phyloP scores from a whole-genome alignment of 345 rosid genomes.

The Corymbia maculata region DNA sequence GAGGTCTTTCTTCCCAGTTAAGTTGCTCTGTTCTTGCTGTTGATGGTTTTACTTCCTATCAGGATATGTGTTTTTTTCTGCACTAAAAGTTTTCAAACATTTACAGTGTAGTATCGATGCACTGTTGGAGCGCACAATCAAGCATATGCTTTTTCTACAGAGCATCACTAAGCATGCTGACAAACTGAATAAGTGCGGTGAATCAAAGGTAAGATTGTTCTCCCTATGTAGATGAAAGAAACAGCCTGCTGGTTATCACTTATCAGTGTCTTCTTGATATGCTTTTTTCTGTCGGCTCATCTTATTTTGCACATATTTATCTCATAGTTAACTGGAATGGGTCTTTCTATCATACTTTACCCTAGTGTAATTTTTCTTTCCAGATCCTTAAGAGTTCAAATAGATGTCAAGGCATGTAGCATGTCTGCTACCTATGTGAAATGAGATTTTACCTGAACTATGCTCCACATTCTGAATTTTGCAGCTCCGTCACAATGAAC shows the following conservation, averaged over 20 bases:
- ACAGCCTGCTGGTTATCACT: background rate
- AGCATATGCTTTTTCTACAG: conserved; percentile 83
- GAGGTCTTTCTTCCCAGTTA: background rate
- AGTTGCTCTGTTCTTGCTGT: background rate
- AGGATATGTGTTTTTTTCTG: background rate
- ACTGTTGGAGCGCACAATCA: conserved; percentile 88
- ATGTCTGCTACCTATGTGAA: background rate
- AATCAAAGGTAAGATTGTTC: conserved; percentile 37
- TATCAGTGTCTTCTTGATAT: background rate
- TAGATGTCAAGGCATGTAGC: background rate
- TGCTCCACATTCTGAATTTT: background rate
- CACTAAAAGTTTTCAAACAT: conserved; percentile 17
- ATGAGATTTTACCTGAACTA: background rate
- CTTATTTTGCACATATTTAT: background rate
- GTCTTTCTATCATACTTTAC: background rate
- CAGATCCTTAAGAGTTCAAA: background rate
- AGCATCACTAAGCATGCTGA: conserved; percentile 83
- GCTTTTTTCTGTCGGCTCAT: background rate
- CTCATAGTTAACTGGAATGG: background rate
- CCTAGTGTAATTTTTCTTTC: background rate
- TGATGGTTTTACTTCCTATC: background rate
- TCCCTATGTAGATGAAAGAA: background rate
- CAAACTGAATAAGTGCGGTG: conserved; percentile 70
- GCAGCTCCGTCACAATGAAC: conserved; percentile 61
- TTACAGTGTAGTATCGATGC: conserved; percentile 95